Evolutionary conservation across 2,329 filamentous ascomycete genomes (phyloP), one percentile per base, ranked within the genome.

Genomic region (Celoporthe dispersa): DNA sequence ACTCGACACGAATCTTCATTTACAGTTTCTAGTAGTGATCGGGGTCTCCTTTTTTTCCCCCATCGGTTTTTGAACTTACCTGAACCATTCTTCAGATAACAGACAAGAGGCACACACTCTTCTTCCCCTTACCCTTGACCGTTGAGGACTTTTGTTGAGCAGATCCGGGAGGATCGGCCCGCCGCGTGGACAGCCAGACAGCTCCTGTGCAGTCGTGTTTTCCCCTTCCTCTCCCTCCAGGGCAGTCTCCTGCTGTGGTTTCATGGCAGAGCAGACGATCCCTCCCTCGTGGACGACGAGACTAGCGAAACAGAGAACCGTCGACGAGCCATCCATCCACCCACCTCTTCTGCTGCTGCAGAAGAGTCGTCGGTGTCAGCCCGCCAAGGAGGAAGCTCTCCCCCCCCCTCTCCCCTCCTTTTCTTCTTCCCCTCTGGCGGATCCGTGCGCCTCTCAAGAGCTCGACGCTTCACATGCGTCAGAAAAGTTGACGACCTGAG

Each of bases 391-490:
- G 28, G 19, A 61, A 14, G 14, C 16, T n/a, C 37, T 12, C 35
- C n/a, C 9, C n/a, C 37, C 6, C 16, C 7, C 19, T 11, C 25
- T 12, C 14, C 22, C 57, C 2, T 37, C 12, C 12, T 33, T 8
- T 28, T 57, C 1, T n/a, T 19, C 3, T 19, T 7, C 53, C 55
- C 31, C 55, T 48, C 44, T 48, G 44, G 22, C 44, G 44, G 19
- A 31, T 33, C 59, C 8, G 35, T 7, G 33, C 60, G n/a, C n/a
- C 6, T 8, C n/a, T 16, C 14, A 37, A 16, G 8, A 44, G 37
- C 60, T 64, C 62, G 41, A 64, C 28, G 35, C 41, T 71, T 68
- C 64, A 71, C 68, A 66, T 70, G 70, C 60, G 60, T 67, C 60
- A 59, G 69, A 16, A 37, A 19, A 61, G 9, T 35, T 12, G 31